A percentile compares a stretch with the other conserved stretches of the same genome.
Conservation (phyloP, 192 early-diverging fungal species). For the Allomyces macrogynus region DNA sequence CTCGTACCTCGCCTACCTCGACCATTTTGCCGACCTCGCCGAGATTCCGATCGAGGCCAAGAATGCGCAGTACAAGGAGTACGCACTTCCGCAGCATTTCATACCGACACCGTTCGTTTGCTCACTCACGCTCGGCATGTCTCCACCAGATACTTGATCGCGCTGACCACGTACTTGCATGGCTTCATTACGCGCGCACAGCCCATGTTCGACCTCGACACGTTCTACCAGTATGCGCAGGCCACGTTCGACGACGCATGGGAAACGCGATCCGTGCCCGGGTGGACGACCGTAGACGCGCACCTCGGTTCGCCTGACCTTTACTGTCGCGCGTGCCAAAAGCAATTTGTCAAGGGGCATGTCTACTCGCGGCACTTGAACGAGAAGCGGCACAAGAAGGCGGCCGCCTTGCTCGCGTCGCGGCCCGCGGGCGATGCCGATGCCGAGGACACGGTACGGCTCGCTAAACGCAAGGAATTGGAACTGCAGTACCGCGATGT, state of each 20-base stretch:
- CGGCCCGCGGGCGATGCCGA: neutral
- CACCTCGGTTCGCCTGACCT: neutral
- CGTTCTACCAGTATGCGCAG: constrained; percentile 22
- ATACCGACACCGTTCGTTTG: no score
- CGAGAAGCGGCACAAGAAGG: constrained; percentile 83
- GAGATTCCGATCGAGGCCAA: constrained; percentile 32
- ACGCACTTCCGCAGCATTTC: neutral
- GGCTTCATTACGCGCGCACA: constrained; percentile 48
- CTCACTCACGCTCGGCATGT: no score
- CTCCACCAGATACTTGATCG: constrained; percentile 31
- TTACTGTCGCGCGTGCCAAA: constrained; percentile 17
- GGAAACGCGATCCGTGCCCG: constrained; percentile 27
- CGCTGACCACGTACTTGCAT: constrained; percentile 46
- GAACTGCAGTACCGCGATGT: constrained; percentile 30
- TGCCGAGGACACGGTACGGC: constrained; percentile 11
- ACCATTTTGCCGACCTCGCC: constrained; percentile 37
- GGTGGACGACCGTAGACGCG: constrained; percentile 20
- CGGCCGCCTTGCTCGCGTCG: constrained; percentile 25
- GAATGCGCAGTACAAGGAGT: constrained; percentile 7
- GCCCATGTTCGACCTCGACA: constrained; percentile 50
- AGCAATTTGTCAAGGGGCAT: constrained; percentile 62
- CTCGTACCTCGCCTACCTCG: constrained; percentile 48
- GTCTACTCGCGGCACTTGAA: constrained; percentile 68
- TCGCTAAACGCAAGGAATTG: constrained; percentile 16
- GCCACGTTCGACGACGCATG: constrained; percentile 42